Base-by-base conservation (phyloP, 2,329 filamentous ascomycete genomes). In the Rugonectria rugulosa region DNA sequence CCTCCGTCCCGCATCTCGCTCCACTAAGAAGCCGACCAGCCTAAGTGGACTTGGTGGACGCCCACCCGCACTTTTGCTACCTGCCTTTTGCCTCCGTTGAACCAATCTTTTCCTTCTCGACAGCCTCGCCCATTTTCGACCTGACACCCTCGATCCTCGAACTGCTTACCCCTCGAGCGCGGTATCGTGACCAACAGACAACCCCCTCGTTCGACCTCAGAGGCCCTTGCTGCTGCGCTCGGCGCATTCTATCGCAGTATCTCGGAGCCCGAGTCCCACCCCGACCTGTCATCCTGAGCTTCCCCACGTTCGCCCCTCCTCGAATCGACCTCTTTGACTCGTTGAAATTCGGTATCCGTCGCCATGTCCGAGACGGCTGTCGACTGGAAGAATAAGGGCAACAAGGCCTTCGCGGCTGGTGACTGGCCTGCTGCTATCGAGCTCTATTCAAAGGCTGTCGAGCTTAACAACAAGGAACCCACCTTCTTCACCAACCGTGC, bases 401-500 rank as follows among this genome's bases (percentile, higher is more conserved):
- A 99, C 77, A 90, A 93, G 70, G 92, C 92, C 48, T 98, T 98
- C 77, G 86, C 88, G 53, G 81, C 87, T 26, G 92, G 97, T 69
- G 90, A 98, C 79, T 99, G 91, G 90, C 85, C 83, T 10, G 79
- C 82, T 3, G 95, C 95, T 7, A 83, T 97, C 61, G 88, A 93
- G 2, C 86, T 88, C 64, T 99, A 99, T 75, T 87, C 86, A 51
- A 85, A 96, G 76, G 94, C 94, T 21, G 98, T 99, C 71, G 88
- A 90, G 57, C 77, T 91, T 65, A 88, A 97, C 76, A 85, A 89
- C 70, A 82, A 89, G 65, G 90, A 98, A 70, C 90, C 93, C 6
- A 90, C 93, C 0, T 98, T 93, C 78, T 98, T 87, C 78, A 92
- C 91, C 68, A 99, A 99, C 78, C 85, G 95, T 73, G 95, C 95